These are phyloP conservation scores for Primulina huaijiensis DNA, from an alignment of 257 asterid genomes.

Conservation along the genomic window DNA sequence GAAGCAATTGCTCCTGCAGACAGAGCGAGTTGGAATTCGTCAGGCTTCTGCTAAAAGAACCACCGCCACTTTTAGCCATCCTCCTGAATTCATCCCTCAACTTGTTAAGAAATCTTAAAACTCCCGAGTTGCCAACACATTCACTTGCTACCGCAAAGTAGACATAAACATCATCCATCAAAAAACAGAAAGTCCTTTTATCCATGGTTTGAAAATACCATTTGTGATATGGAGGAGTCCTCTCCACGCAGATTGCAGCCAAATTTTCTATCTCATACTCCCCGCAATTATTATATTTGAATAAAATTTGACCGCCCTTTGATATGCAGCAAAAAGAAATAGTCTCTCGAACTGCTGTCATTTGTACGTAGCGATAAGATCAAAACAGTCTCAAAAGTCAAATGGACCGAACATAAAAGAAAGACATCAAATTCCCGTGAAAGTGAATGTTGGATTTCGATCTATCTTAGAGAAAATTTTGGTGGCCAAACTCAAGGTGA, in stretches of 20 bases:
- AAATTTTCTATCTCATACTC: slow-evolving; percentile 48
- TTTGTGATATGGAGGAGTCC: slow-evolving; percentile 60
- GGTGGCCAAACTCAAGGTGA: slow-evolving; percentile 5
- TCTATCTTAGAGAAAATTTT: slow-evolving; percentile 22
- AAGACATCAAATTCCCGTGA: background rate
- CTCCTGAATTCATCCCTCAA: slow-evolving; percentile 57
- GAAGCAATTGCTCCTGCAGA: slow-evolving; percentile 52
- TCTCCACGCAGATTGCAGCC: slow-evolving; percentile 65
- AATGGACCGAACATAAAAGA: background rate
- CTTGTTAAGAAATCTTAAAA: slow-evolving; percentile 43
- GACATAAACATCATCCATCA: slow-evolving; percentile 47
- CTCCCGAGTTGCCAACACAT: slow-evolving; percentile 35
- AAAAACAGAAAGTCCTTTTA: slow-evolving; percentile 50
- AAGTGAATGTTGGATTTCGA: slow-evolving; percentile 9
- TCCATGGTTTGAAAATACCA: slow-evolving; percentile 66
- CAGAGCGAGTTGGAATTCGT: slow-evolving; percentile 35
- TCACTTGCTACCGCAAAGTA: slow-evolving; percentile 61
- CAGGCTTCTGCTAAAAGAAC: slow-evolving; percentile 28
- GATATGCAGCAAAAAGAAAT: slow-evolving; percentile 66
- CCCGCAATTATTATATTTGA: slow-evolving; percentile 41
- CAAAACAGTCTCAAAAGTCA: slow-evolving; percentile 9
- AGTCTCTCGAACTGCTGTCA: slow-evolving; percentile 35
- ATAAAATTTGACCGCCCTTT: slow-evolving; percentile 46
- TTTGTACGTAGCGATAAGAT: background rate
- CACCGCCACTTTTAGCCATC: slow-evolving; percentile 30